Percentiles rank a stretch among this genome's conserved stretches.
phyloP scores from a whole-genome alignment of 352 stramenopile genomes.

The Pythium chondricola region DNA sequence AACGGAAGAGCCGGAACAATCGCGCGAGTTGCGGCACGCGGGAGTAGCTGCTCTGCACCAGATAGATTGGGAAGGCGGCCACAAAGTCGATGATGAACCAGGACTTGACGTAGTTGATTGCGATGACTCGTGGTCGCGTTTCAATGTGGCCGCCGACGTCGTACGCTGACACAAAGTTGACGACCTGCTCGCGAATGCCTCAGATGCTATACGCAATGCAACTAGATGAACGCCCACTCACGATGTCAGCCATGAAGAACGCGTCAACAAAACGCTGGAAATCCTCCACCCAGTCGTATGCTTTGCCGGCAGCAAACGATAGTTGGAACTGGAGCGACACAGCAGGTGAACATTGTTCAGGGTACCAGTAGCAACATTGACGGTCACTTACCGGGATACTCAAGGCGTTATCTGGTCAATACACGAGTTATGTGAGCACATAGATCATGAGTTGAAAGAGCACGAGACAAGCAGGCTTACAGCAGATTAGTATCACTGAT shows the following conservation, averaged over 20 bases:
- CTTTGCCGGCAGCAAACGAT: constrained; percentile 30
- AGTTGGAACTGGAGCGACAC: constrained; percentile 57
- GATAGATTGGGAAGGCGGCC: constrained; percentile 68
- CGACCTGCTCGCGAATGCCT: constrained; percentile 19
- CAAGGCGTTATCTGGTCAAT: constrained; percentile 54
- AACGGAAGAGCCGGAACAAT: constrained; percentile 58
- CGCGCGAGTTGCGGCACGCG: constrained; percentile 53
- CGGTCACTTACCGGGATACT: constrained; percentile 57
- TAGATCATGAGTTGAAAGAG: background rate
- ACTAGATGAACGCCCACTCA: constrained; percentile 9
- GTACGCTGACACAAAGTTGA: constrained; percentile 72
- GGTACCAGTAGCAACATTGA: too few relatives aligned
- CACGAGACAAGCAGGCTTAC: constrained; percentile 23
- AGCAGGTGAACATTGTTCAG: background rate
- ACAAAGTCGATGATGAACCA: constrained; percentile 77
- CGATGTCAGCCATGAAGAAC: constrained; percentile 74
- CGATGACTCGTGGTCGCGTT: constrained; percentile 36
- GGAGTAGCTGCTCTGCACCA: constrained; percentile 52
- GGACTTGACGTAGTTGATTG: constrained; percentile 47
- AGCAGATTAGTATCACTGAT: constrained; percentile 65
- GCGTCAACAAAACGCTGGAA: constrained; percentile 52
- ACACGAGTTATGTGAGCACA: background rate
- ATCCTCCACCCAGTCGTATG: constrained; percentile 29
- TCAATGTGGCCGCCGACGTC: constrained; percentile 58
- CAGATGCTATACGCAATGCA: background rate